Percentiles rank a stretch among this genome's conserved stretches.
Evolutionary conservation across 2,329 filamentous ascomycete species (phyloP).

Genomic region (Curvularia lunata): DNA sequence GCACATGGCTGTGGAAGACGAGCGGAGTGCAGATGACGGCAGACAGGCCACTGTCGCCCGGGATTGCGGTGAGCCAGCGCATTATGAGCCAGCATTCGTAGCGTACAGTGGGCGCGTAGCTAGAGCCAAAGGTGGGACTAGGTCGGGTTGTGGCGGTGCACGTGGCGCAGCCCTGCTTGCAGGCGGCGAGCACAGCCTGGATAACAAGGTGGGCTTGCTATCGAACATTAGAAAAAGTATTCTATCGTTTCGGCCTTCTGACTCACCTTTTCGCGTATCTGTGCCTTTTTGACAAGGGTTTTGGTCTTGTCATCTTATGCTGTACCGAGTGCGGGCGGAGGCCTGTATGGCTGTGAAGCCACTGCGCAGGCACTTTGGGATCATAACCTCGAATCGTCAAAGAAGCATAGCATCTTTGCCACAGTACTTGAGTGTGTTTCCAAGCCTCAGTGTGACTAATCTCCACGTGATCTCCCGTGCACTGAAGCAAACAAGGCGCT

Average conservation of each 20-base stretch:
- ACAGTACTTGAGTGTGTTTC: too few species aligned
- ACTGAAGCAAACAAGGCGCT: too few species aligned
- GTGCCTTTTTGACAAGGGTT: too few species aligned
- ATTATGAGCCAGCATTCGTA: slow-evolving; percentile 19
- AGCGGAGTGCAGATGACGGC: neutral
- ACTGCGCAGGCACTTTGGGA: too few species aligned
- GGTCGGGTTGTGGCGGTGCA: slow-evolving; percentile 27
- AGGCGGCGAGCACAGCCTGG: neutral
- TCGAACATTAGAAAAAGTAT: neutral
- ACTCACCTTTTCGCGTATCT: too few species aligned
- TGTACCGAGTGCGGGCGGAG: too few species aligned
- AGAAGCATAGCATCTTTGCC: too few species aligned
- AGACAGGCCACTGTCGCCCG: neutral
- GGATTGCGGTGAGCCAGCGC: slow-evolving; percentile 13
- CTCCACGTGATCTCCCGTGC: too few species aligned
- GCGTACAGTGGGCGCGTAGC: slow-evolving; percentile 24
- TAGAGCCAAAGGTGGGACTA: slow-evolving; percentile 27
- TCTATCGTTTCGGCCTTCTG: neutral
- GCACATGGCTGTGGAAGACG: neutral
- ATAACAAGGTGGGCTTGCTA: neutral
- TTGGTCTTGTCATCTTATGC: too few species aligned
- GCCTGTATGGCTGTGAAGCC: too few species aligned
- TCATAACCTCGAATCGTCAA: too few species aligned
- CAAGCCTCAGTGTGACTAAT: too few species aligned
- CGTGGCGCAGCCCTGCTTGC: slow-evolving; percentile 3